Evolutionary conservation across 2,329 filamentous ascomycete species (phyloP).

Genomic region (Arthrobotrys sphaeroides): DNA sequence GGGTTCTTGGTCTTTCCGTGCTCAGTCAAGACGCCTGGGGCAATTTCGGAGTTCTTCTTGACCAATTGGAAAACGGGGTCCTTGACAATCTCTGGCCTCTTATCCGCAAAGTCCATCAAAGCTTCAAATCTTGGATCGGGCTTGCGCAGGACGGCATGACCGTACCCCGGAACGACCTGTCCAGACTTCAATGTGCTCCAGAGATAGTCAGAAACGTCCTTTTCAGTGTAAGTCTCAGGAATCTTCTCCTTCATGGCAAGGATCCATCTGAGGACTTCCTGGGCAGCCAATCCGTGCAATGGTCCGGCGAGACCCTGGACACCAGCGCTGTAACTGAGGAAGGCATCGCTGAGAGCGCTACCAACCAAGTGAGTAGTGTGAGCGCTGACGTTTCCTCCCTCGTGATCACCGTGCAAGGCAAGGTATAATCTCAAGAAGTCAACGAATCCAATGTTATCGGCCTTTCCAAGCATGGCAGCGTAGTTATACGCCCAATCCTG

Average conservation of each 20-base stretch:
- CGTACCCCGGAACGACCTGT: conserved; percentile 92
- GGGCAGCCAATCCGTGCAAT: conserved; percentile 88
- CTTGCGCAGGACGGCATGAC: conserved; percentile 94
- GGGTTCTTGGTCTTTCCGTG: conserved; percentile 99
- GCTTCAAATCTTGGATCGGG: conserved; percentile 96
- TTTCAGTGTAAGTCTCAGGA: conserved; percentile 77
- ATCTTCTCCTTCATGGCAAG: conserved; percentile 93
- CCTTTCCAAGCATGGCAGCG: conserved; percentile 91
- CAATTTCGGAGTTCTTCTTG: conserved; percentile 89
- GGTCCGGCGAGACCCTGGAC: conserved; percentile 95
- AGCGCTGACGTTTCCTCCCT: conserved; percentile 96
- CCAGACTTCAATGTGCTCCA: conserved; percentile 94
- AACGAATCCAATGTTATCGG: conserved; percentile 91
- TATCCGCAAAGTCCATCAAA: conserved; percentile 91
- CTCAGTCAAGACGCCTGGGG: conserved; percentile 86
- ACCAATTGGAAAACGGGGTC: conserved; percentile 95
- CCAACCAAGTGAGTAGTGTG: conserved; percentile 95
- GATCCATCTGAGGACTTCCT: conserved; percentile 97
- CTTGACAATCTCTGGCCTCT: conserved; percentile 81
- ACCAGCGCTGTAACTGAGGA: conserved; percentile 94
- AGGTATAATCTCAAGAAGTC: conserved; percentile 93
- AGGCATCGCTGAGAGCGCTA: conserved; percentile 91
- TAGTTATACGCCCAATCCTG: conserved; percentile 99
- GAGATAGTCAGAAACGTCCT: conserved; percentile 87
- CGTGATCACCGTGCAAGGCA: conserved; percentile 95